Evolutionary conservation across 208 protist genomes (phyloP).

Genomic region (Leishmania tropica): DNA sequence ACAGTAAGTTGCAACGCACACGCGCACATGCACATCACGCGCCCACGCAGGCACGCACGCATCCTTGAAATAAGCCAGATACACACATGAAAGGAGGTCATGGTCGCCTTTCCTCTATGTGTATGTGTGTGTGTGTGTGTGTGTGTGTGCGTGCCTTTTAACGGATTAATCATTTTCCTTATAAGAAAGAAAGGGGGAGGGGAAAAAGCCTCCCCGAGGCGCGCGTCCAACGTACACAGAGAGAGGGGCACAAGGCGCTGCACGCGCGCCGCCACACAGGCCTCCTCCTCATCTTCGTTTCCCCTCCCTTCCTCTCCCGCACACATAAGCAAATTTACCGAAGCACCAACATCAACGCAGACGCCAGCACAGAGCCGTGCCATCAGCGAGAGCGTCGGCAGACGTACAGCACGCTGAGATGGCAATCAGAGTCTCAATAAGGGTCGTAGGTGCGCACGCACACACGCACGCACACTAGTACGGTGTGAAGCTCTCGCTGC

Average conservation of each 20-base stretch:
- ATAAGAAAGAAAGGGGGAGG: background rate
- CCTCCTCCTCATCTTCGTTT: background rate
- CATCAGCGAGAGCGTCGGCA: background rate
- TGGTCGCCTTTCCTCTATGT: background rate
- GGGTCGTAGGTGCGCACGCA: background rate
- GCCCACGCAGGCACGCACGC: background rate
- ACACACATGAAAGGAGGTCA: background rate
- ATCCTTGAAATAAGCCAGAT: background rate
- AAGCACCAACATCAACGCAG: background rate
- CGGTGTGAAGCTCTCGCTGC: conserved; percentile 41
- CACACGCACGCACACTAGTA: conserved; percentile 31
- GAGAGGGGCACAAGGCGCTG: too few relatives aligned
- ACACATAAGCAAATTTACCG: background rate
- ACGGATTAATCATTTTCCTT: background rate
- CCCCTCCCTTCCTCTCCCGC: background rate
- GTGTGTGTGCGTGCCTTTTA: background rate
- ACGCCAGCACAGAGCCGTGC: background rate
- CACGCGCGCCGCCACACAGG: background rate
- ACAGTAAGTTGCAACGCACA: background rate
- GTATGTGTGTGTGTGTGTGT: background rate
- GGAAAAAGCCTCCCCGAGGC: too few relatives aligned
- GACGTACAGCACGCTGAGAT: background rate
- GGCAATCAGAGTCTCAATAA: background rate
- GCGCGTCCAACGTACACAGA: background rate
- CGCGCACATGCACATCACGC: background rate